phyloP scores from a whole-genome alignment of 2,329 filamentous ascomycete species.

The Pseudopithomyces maydicus region DNA sequence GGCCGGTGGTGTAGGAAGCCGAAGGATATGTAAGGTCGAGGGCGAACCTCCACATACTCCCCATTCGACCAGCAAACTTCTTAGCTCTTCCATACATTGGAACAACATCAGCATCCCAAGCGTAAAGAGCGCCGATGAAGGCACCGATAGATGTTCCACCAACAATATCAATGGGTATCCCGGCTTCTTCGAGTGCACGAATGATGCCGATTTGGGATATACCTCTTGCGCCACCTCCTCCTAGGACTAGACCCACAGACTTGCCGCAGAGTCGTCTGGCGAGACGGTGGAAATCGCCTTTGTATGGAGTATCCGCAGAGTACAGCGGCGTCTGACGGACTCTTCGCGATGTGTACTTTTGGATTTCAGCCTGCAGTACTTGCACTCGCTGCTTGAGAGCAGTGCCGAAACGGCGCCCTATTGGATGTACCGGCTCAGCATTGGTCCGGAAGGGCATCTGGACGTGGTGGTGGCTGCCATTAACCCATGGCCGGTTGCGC shows the following conservation, averaged over 20 bases:
- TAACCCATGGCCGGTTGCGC: conserved; percentile 91
- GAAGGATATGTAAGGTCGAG: conserved; percentile 95
- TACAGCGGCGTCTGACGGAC: conserved; percentile 89
- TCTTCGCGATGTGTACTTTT: conserved; percentile 95
- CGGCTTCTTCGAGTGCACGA: conserved; percentile 90
- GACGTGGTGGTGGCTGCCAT: conserved; percentile 95
- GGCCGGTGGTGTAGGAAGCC: conserved; percentile 95
- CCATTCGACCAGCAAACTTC: conserved; percentile 98
- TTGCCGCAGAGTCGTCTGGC: conserved; percentile 90
- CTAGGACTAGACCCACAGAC: conserved; percentile 90
- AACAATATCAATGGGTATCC: conserved; percentile 92
- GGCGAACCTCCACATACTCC: conserved; percentile 97
- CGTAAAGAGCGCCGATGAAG: conserved; percentile 94
- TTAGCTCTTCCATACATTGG: conserved; percentile 97
- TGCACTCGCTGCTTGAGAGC: conserved; percentile 92
- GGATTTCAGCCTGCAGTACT: conserved; percentile 93
- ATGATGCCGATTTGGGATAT: conserved; percentile 95
- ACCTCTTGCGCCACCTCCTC: conserved; percentile 89
- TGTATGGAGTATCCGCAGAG: conserved; percentile 88
- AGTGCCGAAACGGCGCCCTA: conserved; percentile 78
- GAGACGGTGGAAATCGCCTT: conserved; percentile 94
- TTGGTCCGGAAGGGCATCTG: conserved; percentile 89
- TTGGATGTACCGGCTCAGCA: conserved; percentile 75
- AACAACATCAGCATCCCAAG: conserved; percentile 93
- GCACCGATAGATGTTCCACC: conserved; percentile 96